These are phyloP conservation scores for Flaveria trinervia DNA, from an alignment of 129 eudicot species.

Conservation along the genomic window DNA sequence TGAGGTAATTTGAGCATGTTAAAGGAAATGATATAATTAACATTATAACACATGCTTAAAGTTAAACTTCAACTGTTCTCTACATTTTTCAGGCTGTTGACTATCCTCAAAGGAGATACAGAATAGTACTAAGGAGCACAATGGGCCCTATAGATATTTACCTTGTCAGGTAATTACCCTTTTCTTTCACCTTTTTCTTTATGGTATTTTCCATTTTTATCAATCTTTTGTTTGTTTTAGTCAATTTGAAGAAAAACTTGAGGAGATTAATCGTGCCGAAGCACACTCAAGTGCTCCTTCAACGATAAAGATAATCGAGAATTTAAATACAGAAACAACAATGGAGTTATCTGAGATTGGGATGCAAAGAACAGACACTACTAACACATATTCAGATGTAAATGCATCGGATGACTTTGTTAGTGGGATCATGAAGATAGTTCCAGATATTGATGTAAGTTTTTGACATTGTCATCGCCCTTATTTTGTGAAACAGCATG, in stretches of 20 bases:
- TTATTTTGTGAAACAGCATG: conserved; percentile 9
- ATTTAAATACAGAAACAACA: conserved; percentile 32
- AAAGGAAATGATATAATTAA: conserved; percentile 15
- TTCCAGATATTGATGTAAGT: conserved; percentile 95
- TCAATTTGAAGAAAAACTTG: conserved; percentile 97
- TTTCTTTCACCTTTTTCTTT: background rate
- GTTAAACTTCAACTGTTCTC: conserved; percentile 3
- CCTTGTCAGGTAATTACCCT: conserved; percentile 75
- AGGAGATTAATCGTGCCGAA: conserved; percentile 65
- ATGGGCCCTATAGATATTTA: conserved; percentile 98
- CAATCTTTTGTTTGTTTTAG: conserved; percentile 32
- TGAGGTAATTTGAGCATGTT: conserved; percentile 54
- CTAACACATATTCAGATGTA: conserved; percentile 45
- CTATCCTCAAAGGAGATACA: conserved; percentile 86
- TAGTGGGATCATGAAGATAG: conserved; percentile 90
- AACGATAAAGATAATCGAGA: conserved; percentile 35
- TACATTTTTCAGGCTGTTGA: conserved; percentile 65
- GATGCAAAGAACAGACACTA: conserved; percentile 44
- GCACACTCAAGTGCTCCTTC: conserved; percentile 46
- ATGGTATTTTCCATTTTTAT: background rate
- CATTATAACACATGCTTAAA: background rate
- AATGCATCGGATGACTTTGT: conserved; percentile 72
- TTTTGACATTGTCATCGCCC: background rate
- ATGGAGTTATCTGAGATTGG: conserved; percentile 36
- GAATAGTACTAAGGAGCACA: conserved; percentile 86